phyloP scores from a whole-genome alignment of 2,329 filamentous ascomycete species.

The Incumbomyces delicatus region DNA sequence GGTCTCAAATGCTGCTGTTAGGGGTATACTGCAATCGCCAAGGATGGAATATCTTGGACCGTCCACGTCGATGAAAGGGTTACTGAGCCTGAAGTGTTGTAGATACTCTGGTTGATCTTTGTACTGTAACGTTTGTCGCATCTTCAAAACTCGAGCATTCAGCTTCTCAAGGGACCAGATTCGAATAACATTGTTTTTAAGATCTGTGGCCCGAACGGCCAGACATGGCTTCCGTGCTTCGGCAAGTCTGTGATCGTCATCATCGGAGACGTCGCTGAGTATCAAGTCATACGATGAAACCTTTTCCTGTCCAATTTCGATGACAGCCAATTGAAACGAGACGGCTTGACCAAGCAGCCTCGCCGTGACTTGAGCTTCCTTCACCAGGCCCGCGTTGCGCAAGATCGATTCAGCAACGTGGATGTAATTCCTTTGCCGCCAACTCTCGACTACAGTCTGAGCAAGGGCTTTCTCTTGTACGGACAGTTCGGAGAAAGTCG shows the following conservation, averaged over 20 bases:
- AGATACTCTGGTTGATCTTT: conserved; percentile 90
- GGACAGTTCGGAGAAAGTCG: conserved; percentile 45
- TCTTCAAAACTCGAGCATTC: conserved; percentile 72
- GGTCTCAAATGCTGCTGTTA: conserved; percentile 87
- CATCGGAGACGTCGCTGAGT: conserved; percentile 75
- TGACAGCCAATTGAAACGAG: conserved; percentile 87
- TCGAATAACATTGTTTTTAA: conserved; percentile 73
- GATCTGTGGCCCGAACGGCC: conserved; percentile 82
- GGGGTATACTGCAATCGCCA: conserved; percentile 83
- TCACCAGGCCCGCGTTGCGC: conserved; percentile 75
- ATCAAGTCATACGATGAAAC: conserved; percentile 96
- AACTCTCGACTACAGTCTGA: conserved; percentile 57
- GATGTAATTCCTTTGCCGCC: conserved; percentile 78
- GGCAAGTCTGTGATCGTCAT: conserved; percentile 76
- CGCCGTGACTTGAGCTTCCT: conserved; percentile 97
- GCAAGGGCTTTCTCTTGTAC: conserved; percentile 64
- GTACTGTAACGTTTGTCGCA: conserved; percentile 96
- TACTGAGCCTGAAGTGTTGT: conserved; percentile 83
- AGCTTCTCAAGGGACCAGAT: conserved; percentile 94
- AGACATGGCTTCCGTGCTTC: conserved; percentile 80
- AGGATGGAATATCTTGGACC: conserved; percentile 88
- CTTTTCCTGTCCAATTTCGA: conserved; percentile 77
- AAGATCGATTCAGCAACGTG: conserved; percentile 87
- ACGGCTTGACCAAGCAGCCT: conserved; percentile 89
- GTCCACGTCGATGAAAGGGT: conserved; percentile 83